Evolutionary conservation across 306 rosid species (phyloP), one percentile per base, ranked within the genome.

Genomic region (Sindora glabra): DNA sequence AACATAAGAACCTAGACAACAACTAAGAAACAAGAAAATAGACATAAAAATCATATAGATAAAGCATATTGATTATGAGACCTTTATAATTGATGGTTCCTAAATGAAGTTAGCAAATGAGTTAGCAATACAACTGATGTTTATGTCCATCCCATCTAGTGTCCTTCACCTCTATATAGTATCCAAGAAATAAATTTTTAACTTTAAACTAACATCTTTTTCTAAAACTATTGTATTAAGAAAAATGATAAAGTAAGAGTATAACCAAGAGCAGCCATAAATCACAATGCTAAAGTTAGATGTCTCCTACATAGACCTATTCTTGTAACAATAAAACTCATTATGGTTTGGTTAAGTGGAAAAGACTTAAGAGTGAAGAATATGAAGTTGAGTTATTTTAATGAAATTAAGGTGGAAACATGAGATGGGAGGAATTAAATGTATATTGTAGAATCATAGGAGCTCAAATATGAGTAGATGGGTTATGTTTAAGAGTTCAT

Each of bases 191-290:
- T n/a, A n/a, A n/a, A n/a, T n/a, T n/a, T n/a, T n/a, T n/a, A n/a
- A n/a, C n/a, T n/a, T n/a, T n/a, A n/a, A n/a, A n/a, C n/a, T n/a
- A n/a, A n/a, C n/a, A n/a, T n/a, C n/a, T n/a, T n/a, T n/a, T n/a
- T n/a, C n/a, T n/a, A n/a, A n/a, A n/a, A n/a, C n/a, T n/a, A n/a
- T n/a, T n/a, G n/a, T n/a, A n/a, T n/a, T n/a, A n/a, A n/a, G n/a
- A n/a, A n/a, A n/a, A 69, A 17, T 42, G 55, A 8, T 48, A 67
- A 7, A 75, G 14, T 14, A 73, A 14, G 69, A 68, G 73, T 34
- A 86, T 56, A 32, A 83, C 17, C 13, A 78, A 59, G 59, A 80
- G 46, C 9, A 89, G 19, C 42, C 76, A 86, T 9, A 74, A 22
- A 25, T n/a, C n/a, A n/a, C n/a, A n/a, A n/a, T n/a, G 76, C 6